A percentile compares a stretch with the other conserved stretches of the same genome.
Conservation (phyloP, 345 rosid species). For the Camelina neglecta region DNA sequence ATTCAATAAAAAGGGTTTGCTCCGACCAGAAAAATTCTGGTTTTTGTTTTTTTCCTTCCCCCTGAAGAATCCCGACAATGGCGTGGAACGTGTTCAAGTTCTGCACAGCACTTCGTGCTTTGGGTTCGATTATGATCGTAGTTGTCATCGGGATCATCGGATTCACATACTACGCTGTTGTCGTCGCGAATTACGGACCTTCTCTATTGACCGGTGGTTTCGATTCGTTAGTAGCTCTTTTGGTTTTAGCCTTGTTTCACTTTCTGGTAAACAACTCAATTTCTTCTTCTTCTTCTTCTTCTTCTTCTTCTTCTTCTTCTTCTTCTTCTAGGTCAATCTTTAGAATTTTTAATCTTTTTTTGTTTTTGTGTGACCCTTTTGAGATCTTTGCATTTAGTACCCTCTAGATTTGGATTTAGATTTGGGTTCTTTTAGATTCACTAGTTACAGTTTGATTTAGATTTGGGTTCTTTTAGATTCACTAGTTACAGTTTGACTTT, state of each 20-base stretch:
- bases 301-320: background rate
- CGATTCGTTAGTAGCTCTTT: slow-evolving; percentile 51
- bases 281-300: background rate
- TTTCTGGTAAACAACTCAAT: slow-evolving; percentile 53
- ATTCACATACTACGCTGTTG: slow-evolving; percentile 69
- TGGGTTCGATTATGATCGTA: slow-evolving; percentile 78
- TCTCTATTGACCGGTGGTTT: slow-evolving; percentile 64
- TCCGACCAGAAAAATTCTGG: background rate
- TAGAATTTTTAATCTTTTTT: background rate
- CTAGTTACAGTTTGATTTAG: background rate
- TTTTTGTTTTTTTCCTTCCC: background rate
- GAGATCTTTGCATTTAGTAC: slow-evolving; percentile 18
- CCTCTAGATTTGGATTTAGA: background rate
- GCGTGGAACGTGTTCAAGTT: slow-evolving; percentile 84
- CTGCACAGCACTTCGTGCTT: slow-evolving; percentile 78
- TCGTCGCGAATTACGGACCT: slow-evolving; percentile 67
- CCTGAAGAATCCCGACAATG: slow-evolving; percentile 43
- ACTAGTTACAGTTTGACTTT: background rate
- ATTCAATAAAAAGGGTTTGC: background rate
- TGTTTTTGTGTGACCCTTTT: background rate
- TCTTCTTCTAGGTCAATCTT: background rate
- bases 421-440: background rate
- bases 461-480: background rate
- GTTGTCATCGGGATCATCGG: slow-evolving; percentile 66
- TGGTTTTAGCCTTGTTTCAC: slow-evolving; percentile 61